Evolutionary conservation across 2,329 filamentous ascomycete species (phyloP).

Genomic region (Arthroderma sp.): DNA sequence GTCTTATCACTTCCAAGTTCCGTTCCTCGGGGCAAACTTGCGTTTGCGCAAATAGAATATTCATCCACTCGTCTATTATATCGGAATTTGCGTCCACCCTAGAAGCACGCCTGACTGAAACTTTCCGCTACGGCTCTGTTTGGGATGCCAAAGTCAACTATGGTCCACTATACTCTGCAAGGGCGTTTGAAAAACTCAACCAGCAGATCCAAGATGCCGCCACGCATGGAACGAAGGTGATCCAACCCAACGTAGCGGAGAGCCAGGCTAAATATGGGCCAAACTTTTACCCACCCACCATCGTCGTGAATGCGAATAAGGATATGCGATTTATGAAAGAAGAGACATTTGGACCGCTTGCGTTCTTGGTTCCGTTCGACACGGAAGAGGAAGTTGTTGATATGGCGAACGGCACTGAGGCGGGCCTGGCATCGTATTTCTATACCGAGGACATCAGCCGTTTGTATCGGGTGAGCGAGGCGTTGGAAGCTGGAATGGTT

Average conservation of each 20-base stretch:
- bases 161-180: slow-evolving; percentile 5
- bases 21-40: slow-evolving; percentile 15
- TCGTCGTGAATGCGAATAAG: slow-evolving; percentile 11
- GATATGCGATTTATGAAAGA: slow-evolving; percentile 18
- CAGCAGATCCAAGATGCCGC: slow-evolving; percentile 14
- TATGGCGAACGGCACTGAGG: slow-evolving; percentile 18
- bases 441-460: slow-evolving; percentile 47
- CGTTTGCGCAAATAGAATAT: slow-evolving; percentile 26
- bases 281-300: slow-evolving; percentile 6
- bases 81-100: slow-evolving; percentile 1
- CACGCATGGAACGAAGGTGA: slow-evolving; percentile 16
- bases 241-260: background rate
- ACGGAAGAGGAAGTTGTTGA: slow-evolving; percentile 21
- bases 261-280: slow-evolving; percentile 5
- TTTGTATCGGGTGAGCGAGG: slow-evolving; percentile 50
- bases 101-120: slow-evolving; percentile 3
- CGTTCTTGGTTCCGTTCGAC: slow-evolving; percentile 14
- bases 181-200: slow-evolving; percentile 4
- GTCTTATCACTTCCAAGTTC: slow-evolving; percentile 6
- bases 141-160: slow-evolving; percentile 6
- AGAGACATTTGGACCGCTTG: slow-evolving; percentile 21
- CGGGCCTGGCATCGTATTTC: slow-evolving; percentile 21
- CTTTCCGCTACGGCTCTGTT: slow-evolving; percentile 4
- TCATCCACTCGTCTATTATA: slow-evolving; percentile 20
- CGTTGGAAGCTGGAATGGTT: slow-evolving; percentile 74